phyloP scores from a whole-genome alignment of 306 rosid genomes.

The Cicer arietinum region DNA sequence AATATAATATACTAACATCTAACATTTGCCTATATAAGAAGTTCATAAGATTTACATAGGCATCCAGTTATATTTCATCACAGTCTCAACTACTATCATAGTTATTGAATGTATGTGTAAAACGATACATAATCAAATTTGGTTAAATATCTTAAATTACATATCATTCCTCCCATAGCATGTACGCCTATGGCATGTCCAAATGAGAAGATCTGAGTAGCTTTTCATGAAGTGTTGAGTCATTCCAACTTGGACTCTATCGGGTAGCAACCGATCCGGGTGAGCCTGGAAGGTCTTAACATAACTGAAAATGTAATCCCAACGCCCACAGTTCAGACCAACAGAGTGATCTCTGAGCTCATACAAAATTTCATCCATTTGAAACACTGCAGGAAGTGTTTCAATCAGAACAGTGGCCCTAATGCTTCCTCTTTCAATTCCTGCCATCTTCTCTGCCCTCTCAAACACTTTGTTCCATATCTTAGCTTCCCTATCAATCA shows the following conservation, averaged over 20 bases:
- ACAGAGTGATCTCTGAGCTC: slow-evolving; percentile 88
- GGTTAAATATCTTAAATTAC: background rate
- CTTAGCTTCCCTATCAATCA: slow-evolving; percentile 75
- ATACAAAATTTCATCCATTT: slow-evolving; percentile 90
- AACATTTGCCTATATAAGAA: too few relatives aligned
- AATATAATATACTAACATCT: too few relatives aligned
- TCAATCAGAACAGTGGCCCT: slow-evolving; percentile 89
- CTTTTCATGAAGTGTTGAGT: slow-evolving; percentile 89
- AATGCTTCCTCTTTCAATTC: slow-evolving; percentile 87
- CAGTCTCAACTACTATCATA: background rate
- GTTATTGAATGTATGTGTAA: background rate
- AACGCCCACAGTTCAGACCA: slow-evolving; percentile 90
- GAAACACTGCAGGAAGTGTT: slow-evolving; percentile 91
- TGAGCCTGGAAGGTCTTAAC: slow-evolving; percentile 91
- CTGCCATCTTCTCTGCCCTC: slow-evolving; percentile 76
- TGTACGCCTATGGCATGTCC: slow-evolving; percentile 90
- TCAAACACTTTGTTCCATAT: slow-evolving; percentile 91
- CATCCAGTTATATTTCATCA: too few relatives aligned
- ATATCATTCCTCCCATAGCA: slow-evolving; percentile 98
- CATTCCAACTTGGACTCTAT: slow-evolving; percentile 87
- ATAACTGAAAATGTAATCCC: slow-evolving; percentile 98
- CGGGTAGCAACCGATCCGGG: slow-evolving; percentile 80
- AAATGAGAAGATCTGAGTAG: slow-evolving; percentile 84
- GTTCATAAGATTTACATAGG: background rate
- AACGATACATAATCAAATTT: slow-evolving; percentile 7